A percentile compares a stretch with the other conserved stretches of the same genome.
These are phyloP conservation scores for Musa acuminata DNA, from an alignment of 176 grass and related monocot genomes.

Conservation along the genomic window DNA sequence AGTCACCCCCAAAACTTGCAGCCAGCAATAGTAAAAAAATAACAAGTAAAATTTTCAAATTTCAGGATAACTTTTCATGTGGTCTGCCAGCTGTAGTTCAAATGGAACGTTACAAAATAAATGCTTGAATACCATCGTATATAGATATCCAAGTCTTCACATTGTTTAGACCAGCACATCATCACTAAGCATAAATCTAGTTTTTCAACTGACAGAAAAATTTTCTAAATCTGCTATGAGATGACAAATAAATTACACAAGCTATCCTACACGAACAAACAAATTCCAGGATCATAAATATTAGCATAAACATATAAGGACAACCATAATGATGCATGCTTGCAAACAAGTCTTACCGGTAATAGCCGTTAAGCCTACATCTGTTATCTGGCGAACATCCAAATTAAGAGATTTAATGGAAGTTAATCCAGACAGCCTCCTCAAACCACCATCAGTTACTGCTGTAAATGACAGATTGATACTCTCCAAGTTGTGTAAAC, in stretches of 20 bases:
- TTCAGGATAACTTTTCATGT: no score
- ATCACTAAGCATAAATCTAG: no score
- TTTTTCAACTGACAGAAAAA: not conserved
- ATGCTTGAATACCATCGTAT: not conserved
- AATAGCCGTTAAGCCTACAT: conserved; percentile 69
- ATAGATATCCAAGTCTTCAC: not conserved
- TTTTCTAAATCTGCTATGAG: not conserved
- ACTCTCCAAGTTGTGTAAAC: conserved; percentile 57
- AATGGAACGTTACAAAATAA: no score
- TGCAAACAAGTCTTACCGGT: conserved; percentile 37
- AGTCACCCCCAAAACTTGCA: no score
- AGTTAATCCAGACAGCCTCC: conserved; percentile 64
- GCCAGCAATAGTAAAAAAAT: no score
- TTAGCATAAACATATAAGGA: not conserved
- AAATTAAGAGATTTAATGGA: conserved; percentile 77
- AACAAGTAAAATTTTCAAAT: no score
- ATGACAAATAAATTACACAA: not conserved
- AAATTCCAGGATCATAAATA: not conserved
- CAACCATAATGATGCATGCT: not conserved
- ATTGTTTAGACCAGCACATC: not conserved
- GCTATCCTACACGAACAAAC: not conserved
- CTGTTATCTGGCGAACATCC: conserved; percentile 80
- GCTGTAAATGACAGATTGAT: conserved; percentile 87
- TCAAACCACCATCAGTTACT: conserved; percentile 67
- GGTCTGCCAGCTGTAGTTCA: no score